Evolutionary conservation across 805 yeast genomes (phyloP).

Genomic region (Kodamaea jinghongensis): DNA sequence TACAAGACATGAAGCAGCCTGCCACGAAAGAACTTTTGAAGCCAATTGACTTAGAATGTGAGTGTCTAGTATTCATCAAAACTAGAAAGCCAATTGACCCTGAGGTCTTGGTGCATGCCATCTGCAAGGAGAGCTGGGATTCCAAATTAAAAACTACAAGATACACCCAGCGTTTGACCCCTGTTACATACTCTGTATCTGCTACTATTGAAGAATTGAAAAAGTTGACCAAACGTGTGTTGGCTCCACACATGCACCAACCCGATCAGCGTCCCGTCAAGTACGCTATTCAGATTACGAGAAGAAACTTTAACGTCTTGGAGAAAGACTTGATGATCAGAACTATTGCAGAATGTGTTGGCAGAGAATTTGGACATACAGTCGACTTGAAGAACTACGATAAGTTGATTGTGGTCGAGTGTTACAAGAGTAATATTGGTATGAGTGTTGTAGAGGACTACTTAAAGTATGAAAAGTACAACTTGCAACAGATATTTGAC

Average conservation of each 20-base stretch:
- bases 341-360: constrained; percentile 68
- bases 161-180: constrained; percentile 76
- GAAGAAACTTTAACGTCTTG: constrained; percentile 74
- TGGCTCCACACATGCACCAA: constrained; percentile 66
- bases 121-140: constrained; percentile 60
- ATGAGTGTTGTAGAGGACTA: constrained; percentile 75
- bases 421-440: constrained; percentile 87
- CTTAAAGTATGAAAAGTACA: constrained; percentile 62
- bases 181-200: constrained; percentile 71
- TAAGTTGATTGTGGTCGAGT: constrained; percentile 76
- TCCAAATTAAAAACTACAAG: constrained; percentile 58
- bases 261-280: constrained; percentile 38
- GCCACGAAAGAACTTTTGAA: constrained; percentile 47
- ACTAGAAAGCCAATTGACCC: constrained; percentile 79
- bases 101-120: constrained; percentile 58
- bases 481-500: constrained; percentile 78
- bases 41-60: constrained; percentile 68
- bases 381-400: constrained; percentile 83
- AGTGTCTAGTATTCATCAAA: constrained; percentile 83
- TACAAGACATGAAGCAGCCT: constrained; percentile 55
- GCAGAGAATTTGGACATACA: constrained; percentile 63
- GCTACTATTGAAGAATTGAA: constrained; percentile 68
- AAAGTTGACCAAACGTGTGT: constrained; percentile 56
- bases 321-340: constrained; percentile 72
- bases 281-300: constrained; percentile 79